Conservation (phyloP, 2,329 filamentous ascomycete genomes). For the Ilyonectria mors-panacis region DNA sequence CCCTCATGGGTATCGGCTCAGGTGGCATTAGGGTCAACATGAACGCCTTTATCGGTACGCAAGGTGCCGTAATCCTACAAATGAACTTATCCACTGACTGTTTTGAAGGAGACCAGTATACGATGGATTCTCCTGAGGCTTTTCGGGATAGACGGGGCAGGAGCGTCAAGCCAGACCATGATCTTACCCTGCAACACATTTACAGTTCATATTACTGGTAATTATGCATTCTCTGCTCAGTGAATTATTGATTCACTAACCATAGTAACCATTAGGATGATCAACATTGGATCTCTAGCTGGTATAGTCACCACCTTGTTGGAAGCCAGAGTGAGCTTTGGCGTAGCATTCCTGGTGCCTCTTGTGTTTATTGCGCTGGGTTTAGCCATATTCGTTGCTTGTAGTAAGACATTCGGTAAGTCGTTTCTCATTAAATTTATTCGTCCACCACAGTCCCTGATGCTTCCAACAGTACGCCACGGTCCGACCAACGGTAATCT, state of each 20-base stretch:
- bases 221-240: neutral
- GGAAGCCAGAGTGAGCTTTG: slow-evolving; percentile 1
- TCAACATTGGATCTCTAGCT: slow-evolving; percentile 4
- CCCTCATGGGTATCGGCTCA: slow-evolving; percentile 1
- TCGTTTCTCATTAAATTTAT: neutral
- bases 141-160: slow-evolving; percentile 4
- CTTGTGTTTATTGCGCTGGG: neutral
- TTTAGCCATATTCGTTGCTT: slow-evolving; percentile 2
- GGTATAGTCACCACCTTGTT: slow-evolving; percentile 2
- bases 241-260: neutral
- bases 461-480: neutral
- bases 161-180: slow-evolving; percentile 1
- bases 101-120: slow-evolving; percentile 3
- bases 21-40: slow-evolving; percentile 3
- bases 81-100: neutral
- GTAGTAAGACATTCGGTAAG: neutral
- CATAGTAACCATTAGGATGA: slow-evolving; percentile 3
- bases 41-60: slow-evolving; percentile 2
- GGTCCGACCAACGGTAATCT: slow-evolving; percentile 2
- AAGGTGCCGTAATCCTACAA: neutral
- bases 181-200: slow-evolving; percentile 5
- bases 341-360: slow-evolving; percentile 1
- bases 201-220: slow-evolving; percentile 5
- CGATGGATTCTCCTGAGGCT: slow-evolving; percentile 1
- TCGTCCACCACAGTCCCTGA: neutral